Percentiles rank a stretch among this genome's conserved stretches.
Conservation (phyloP, 306 rosid species). For the Benincasa hispida region DNA sequence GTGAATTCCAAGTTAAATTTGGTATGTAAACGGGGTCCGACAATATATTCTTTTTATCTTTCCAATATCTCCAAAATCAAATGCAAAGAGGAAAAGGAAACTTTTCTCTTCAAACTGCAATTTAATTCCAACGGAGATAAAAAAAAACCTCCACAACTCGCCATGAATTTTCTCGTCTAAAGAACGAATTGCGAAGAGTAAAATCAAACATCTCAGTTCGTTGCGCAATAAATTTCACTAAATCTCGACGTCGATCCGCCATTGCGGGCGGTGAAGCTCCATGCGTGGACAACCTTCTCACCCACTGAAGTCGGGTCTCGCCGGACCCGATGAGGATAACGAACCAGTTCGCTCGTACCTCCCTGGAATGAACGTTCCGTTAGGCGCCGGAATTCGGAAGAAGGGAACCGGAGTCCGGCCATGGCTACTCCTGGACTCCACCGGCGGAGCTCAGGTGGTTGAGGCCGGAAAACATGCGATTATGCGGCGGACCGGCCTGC, state of each 20-base stretch:
- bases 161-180: background rate
- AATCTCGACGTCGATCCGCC: background rate
- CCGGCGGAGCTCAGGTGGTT: conserved; percentile 49
- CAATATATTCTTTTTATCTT: no score
- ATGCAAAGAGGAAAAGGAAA: no score
- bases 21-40: no score
- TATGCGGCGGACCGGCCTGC: conserved; percentile 89
- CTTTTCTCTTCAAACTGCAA: no score
- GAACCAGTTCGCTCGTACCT: conserved; percentile 18
- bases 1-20: no score
- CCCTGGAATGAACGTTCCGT: conserved; percentile 8
- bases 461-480: conserved; percentile 86
- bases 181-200: background rate
- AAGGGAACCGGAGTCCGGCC: conserved; percentile 62
- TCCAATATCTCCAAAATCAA: no score
- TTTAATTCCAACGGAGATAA: no score
- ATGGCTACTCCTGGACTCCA: conserved; percentile 60
- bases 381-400: conserved; percentile 42
- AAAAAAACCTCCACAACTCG: background rate
- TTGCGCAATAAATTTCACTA: background rate
- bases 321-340: conserved; percentile 17
- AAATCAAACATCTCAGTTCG: background rate
- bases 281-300: conserved; percentile 19
- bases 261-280: background rate
- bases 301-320: conserved; percentile 10